These are phyloP conservation scores for Pseudonectria foliicola DNA, from an alignment of 2,329 filamentous ascomycete species.

Conservation along the genomic window DNA sequence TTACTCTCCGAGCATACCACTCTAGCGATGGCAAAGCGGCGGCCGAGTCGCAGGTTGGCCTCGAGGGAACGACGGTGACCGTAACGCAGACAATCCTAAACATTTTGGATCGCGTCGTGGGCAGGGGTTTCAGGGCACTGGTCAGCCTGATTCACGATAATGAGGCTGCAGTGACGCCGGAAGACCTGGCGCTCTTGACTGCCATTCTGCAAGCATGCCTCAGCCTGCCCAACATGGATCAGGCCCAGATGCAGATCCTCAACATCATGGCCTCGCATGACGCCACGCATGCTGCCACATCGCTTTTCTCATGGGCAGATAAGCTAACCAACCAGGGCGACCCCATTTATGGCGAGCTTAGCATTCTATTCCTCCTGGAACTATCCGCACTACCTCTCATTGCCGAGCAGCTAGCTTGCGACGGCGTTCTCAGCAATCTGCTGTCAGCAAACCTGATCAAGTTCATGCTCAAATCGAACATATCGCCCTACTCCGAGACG, in stretches of 20 bases:
- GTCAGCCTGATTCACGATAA: slow-evolving; percentile 77
- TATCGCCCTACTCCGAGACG: slow-evolving; percentile 72
- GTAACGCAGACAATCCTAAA: slow-evolving; percentile 63
- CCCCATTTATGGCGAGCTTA: slow-evolving; percentile 89
- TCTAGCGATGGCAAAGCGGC: slow-evolving; percentile 22
- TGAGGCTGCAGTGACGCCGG: slow-evolving; percentile 53
- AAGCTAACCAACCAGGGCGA: slow-evolving; percentile 70
- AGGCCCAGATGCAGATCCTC: slow-evolving; percentile 63
- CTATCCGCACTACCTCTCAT: slow-evolving; percentile 73
- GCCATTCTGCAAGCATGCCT: slow-evolving; percentile 82
- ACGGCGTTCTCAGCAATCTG: slow-evolving; percentile 74
- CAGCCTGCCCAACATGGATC: slow-evolving; percentile 66
- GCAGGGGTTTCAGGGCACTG: slow-evolving; percentile 72
- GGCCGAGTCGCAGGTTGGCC: slow-evolving; percentile 24
- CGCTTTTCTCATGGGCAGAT: slow-evolving; percentile 91
- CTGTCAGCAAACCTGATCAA: slow-evolving; percentile 72
- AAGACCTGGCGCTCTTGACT: slow-evolving; percentile 80
- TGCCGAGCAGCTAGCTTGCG: slow-evolving; percentile 84
- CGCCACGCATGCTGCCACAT: slow-evolving; percentile 72
- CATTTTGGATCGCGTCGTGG: slow-evolving; percentile 71
- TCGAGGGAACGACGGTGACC: slow-evolving; percentile 33
- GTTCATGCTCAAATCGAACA: slow-evolving; percentile 62
- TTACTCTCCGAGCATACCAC: slow-evolving; percentile 65
- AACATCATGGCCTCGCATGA: slow-evolving; percentile 64
- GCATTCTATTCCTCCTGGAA: slow-evolving; percentile 79